Base-by-base conservation (phyloP, 768 basidiomycete genomes). In the Rhodotorula graminis region DNA sequence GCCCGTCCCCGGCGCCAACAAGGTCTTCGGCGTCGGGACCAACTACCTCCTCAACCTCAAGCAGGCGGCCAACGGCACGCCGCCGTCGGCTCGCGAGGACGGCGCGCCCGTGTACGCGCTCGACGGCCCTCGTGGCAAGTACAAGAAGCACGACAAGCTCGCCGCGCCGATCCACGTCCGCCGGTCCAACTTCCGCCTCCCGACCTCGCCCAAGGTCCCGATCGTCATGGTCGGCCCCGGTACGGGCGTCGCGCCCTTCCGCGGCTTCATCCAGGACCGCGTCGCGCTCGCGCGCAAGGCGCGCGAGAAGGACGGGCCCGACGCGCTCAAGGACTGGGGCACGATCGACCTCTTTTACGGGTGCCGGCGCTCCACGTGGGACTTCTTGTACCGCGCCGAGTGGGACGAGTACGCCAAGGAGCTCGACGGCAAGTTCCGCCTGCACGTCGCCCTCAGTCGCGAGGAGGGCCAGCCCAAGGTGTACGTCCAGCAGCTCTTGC, bases 231-330 rank as follows among this genome's bases (percentile, higher is more conserved):
- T 99, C 80, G 96, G 96, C 55, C 96, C 96, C 72, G 96, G 96
- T 65, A 99, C 94, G 93, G 96, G 96, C 84, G 93, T 99, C 67
- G 96, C 96, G 59, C 96, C 96, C 16, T 99, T 99, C 91, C 91
- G 96, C 72, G 96, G 95, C 4, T 99, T 99, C 82, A 87, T 98
- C 16, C 96, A 99, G 82, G 96, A 99, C 81, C 92, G 96, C 76
- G 89, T 99, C 56, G 93, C 93, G 18, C 88, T 98, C 46, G 96
- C 94, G 21, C 90, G 91, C 72, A 92, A 93, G 72, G 91, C 93
- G 0, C 85, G 93, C 67, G 94, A 94, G 78, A 97, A 97, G 86
- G 94, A 94, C 78, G 95, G 95, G 15, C 86, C 89, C 16, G 91
- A 94, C 71, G 94, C 91, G 12, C 88, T 99, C 73, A 87, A 87